Conservation (phyloP, 2,329 filamentous ascomycete species). For the Cryphonectria nitschkei region DNA sequence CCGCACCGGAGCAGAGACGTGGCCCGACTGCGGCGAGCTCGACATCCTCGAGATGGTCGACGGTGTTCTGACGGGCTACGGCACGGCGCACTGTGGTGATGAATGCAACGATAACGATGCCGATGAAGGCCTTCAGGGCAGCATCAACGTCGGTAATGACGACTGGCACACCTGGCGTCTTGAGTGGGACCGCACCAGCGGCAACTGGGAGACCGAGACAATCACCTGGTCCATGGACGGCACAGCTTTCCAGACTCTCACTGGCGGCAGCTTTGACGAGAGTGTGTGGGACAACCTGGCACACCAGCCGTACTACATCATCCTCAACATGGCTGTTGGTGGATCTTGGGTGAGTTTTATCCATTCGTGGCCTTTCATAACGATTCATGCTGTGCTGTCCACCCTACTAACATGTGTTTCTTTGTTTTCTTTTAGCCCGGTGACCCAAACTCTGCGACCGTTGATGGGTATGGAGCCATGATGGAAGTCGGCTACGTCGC, state of each 20-base stretch:
- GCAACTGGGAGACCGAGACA: conserved; percentile 49
- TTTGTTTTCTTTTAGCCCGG: conserved; percentile 33
- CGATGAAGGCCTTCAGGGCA: conserved; percentile 42
- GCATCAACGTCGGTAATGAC: conserved; percentile 46
- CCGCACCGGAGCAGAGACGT: conserved; percentile 46
- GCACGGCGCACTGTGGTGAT: conserved; percentile 54
- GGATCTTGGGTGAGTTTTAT: conserved; percentile 37
- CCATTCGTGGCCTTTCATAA: background rate
- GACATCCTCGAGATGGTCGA: conserved; percentile 56
- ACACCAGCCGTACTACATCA: conserved; percentile 34
- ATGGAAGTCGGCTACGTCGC: conserved; percentile 39
- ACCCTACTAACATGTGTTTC: background rate
- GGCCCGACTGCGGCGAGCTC: conserved; percentile 56
- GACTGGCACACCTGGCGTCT: conserved; percentile 54
- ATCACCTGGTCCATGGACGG: conserved; percentile 56
- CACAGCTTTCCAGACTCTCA: conserved; percentile 46
- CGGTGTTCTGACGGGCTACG: conserved; percentile 49
- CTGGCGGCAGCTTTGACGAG: conserved; percentile 46
- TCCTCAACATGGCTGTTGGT: conserved; percentile 38
- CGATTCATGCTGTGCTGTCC: background rate
- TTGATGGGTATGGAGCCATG: conserved; percentile 37
- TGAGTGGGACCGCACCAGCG: conserved; percentile 49
- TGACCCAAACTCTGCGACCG: conserved; percentile 34
- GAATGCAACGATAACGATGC: conserved; percentile 49
- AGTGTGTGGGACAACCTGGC: conserved; percentile 47